Conservation (phyloP, 345 rosid genomes). For the Arabis alpina region DNA sequence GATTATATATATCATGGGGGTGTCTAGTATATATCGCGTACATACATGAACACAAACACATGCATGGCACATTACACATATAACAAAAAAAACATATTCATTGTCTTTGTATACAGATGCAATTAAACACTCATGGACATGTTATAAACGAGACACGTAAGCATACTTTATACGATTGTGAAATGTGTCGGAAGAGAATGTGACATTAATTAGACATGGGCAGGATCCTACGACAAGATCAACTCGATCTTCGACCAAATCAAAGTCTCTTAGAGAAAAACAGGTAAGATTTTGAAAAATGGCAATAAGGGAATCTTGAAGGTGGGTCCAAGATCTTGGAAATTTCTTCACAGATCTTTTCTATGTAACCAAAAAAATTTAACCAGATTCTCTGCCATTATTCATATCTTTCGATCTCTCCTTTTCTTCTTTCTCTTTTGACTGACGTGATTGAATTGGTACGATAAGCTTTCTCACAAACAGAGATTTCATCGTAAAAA, state of each 20-base stretch:
- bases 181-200: conserved; percentile 38
- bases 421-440: conserved; percentile 1
- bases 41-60: conserved; percentile 1
- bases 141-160: conserved; percentile 33
- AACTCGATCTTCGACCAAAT: conserved; percentile 42
- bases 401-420: conserved; percentile 40
- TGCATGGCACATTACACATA: conserved; percentile 1
- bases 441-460: conserved; percentile 38
- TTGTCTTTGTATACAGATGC: too few species aligned
- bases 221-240: conserved; percentile 34
- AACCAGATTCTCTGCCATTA: conserved; percentile 37
- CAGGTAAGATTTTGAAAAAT: conserved; percentile 41
- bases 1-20: too few species aligned
- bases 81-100: too few species aligned
- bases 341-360: conserved; percentile 37
- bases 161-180: conserved; percentile 37
- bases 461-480: conserved; percentile 32
- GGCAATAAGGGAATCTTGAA: conserved; percentile 29
- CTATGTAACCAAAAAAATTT: conserved; percentile 24
- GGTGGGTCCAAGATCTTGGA: conserved; percentile 45
- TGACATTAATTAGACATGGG: conserved; percentile 29
- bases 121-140: conserved; percentile 23
- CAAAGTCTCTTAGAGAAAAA: conserved; percentile 36
- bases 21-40: too few species aligned
- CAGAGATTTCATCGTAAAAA: conserved; percentile 25